Conservation (phyloP, 2,329 filamentous ascomycete species). For the Aureobasidium sp. region DNA sequence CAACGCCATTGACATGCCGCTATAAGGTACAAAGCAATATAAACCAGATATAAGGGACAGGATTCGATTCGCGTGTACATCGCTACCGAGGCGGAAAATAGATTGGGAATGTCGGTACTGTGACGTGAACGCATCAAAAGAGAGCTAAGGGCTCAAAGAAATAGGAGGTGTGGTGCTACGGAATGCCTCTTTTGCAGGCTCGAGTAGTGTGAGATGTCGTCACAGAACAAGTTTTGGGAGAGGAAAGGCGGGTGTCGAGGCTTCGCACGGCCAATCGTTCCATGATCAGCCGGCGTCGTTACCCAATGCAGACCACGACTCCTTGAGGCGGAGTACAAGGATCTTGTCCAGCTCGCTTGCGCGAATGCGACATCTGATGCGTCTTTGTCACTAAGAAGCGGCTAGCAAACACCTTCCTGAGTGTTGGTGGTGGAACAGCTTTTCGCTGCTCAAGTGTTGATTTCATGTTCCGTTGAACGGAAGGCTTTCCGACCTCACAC, state of each 20-base stretch:
- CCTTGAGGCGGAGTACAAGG: not conserved
- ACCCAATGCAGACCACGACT: not conserved
- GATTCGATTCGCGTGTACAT: not conserved
- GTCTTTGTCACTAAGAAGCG: not conserved
- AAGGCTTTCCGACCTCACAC: not conserved
- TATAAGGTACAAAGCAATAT: constrained; percentile 11
- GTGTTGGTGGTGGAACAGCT: not conserved
- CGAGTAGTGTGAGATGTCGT: constrained; percentile 7
- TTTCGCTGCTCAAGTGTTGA: not conserved
- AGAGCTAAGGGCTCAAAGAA: not conserved
- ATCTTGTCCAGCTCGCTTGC: not conserved
- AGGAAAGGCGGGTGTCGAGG: not conserved
- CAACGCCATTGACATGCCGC: constrained; percentile 5
- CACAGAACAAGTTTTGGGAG: constrained; percentile 12
- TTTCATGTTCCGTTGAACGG: not conserved
- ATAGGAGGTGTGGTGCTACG: constrained; percentile 5
- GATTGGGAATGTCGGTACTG: not conserved
- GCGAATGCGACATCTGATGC: not conserved
- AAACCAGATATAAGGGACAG: not conserved
- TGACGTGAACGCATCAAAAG: not conserved
- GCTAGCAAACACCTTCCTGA: not conserved
- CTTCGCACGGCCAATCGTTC: constrained; percentile 10
- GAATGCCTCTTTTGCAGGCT: not conserved
- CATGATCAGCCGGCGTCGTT: constrained; percentile 3
- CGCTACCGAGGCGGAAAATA: not conserved